These are phyloP conservation scores for Chrysanthemum makinoi DNA, from an alignment of 129 eudicot genomes.

Conservation along the genomic window DNA sequence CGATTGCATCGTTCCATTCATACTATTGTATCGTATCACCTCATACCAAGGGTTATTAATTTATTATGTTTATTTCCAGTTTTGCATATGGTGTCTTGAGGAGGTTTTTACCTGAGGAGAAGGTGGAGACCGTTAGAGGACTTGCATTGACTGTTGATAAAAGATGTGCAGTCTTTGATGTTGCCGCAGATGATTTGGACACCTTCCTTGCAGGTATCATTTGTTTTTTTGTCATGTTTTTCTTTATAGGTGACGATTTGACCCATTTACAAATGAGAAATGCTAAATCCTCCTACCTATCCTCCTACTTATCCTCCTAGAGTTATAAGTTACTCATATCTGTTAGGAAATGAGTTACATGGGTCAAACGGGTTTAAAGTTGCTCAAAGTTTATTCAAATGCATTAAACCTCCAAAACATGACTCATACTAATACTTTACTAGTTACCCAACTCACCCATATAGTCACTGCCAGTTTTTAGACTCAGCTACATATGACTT, in stretches of 20 bases:
- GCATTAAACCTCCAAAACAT: not conserved
- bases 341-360: not conserved
- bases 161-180: conserved; percentile 78
- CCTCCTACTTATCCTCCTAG: too few species aligned
- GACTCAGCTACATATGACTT: not conserved
- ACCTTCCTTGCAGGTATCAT: conserved; percentile 61
- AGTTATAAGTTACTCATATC: too few species aligned
- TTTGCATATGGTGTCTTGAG: conserved; percentile 64
- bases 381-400: too few species aligned
- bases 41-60: not conserved
- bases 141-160: conserved; percentile 84
- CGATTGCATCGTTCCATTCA: not conserved
- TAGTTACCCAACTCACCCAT: not conserved
- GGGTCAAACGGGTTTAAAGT: not conserved
- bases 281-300: too few species aligned
- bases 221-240: not conserved
- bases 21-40: not conserved
- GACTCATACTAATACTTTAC: not conserved
- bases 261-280: not conserved
- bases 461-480: not conserved
- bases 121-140: conserved; percentile 72
- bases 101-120: conserved; percentile 88
- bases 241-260: not conserved
- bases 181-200: conserved; percentile 61
- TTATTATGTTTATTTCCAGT: conserved; percentile 36